These are phyloP conservation scores for Lipomyces spencermartinsiae DNA, from an alignment of 805 yeast genomes.

Conservation along the genomic window DNA sequence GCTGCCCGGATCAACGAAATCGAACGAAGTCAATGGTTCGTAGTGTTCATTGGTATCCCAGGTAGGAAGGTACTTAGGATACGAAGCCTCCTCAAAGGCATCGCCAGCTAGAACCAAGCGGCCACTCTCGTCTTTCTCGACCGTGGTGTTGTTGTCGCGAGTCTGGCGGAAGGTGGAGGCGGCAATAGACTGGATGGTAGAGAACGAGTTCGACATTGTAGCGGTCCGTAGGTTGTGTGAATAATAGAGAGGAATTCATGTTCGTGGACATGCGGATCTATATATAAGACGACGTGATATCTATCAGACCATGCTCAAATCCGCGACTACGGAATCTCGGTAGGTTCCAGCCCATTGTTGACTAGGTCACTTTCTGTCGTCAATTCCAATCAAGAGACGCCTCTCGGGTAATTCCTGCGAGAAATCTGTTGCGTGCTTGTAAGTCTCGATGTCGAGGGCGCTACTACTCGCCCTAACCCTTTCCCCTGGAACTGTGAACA, in stretches of 20 bases:
- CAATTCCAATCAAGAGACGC: neutral
- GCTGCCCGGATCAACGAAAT: constrained; percentile 67
- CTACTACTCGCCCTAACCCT: neutral
- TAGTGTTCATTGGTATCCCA: constrained; percentile 67
- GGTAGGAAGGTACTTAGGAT: constrained; percentile 69
- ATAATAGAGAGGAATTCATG: neutral
- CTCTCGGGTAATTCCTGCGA: neutral
- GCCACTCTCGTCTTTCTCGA: constrained; percentile 34
- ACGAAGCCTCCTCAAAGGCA: constrained; percentile 40
- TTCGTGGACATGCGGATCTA: neutral
- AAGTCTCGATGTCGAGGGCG: neutral
- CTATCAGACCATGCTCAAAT: neutral
- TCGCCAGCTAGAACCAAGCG: constrained; percentile 37
- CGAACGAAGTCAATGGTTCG: constrained; percentile 61
- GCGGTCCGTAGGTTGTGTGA: neutral
- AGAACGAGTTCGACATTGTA: constrained; percentile 33
- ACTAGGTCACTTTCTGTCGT: neutral
- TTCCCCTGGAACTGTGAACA: neutral
- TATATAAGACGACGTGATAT: neutral
- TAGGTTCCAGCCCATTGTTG: neutral
- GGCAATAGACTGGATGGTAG: constrained; percentile 40
- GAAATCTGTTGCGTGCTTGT: neutral
- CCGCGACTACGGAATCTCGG: neutral
- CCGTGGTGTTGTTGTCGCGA: constrained; percentile 32
- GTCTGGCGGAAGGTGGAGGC: constrained; percentile 41